These are phyloP conservation scores for Lanmaoa pseudosensibilis DNA, from an alignment of 768 basidiomycete species.

Conservation along the genomic window DNA sequence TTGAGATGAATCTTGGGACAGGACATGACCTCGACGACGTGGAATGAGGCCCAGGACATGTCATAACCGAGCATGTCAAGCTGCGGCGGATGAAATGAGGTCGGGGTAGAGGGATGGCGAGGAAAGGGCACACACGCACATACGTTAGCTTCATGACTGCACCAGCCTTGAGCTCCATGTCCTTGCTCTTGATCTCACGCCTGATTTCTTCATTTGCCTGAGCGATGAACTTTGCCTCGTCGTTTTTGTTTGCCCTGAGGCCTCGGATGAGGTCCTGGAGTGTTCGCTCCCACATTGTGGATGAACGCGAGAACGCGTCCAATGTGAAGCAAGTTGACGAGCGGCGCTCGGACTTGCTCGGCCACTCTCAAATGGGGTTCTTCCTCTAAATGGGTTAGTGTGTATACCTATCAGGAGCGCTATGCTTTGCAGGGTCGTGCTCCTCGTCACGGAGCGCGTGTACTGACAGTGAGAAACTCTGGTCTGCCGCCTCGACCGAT, in stretches of 20 bases:
- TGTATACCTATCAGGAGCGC: neutral
- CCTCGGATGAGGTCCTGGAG: conserved; percentile 95
- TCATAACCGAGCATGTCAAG: conserved; percentile 97
- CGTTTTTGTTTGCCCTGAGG: conserved; percentile 91
- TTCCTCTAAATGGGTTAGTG: no score
- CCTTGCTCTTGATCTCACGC: conserved; percentile 85
- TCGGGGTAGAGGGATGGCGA: neutral
- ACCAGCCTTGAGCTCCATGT: conserved; percentile 95
- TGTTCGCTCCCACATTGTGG: conserved; percentile 90
- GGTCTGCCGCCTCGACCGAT: no score
- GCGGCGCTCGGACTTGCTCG: neutral
- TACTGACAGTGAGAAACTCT: no score
- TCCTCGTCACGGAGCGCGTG: no score
- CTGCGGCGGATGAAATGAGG: conserved; percentile 42
- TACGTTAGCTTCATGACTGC: conserved; percentile 96
- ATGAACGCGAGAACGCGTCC: neutral
- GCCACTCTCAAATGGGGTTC: no score
- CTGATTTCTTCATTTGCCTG: conserved; percentile 94
- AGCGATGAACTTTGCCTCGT: conserved; percentile 88
- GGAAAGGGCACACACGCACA: conserved; percentile 51
- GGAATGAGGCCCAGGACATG: conserved; percentile 95
- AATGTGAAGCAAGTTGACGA: neutral
- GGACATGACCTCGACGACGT: conserved; percentile 98
- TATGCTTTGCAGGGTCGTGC: neutral
- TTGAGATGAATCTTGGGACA: conserved; percentile 90